Evolutionary conservation across 495 filamentous ascomycete genomes (phyloP).

Genomic region (Stereocaulon alpinum): DNA sequence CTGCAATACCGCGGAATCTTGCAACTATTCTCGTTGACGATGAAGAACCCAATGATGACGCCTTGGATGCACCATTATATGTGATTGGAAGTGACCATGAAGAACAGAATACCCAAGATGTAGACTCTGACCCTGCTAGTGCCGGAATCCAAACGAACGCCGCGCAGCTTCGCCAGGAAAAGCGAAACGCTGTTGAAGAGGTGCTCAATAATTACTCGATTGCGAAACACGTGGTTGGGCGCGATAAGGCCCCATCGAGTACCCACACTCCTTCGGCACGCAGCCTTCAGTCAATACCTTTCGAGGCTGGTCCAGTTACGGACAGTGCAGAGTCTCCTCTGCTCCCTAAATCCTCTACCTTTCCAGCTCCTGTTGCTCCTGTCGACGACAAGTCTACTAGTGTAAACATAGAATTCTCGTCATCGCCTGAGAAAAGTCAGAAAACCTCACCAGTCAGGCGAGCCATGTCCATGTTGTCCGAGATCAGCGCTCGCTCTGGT

Average conservation of each 20-base stretch:
- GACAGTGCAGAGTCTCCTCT: conserved; percentile 7
- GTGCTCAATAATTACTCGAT: not conserved
- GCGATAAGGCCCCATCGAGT: not conserved
- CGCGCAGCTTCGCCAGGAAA: not conserved
- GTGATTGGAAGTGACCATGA: not conserved
- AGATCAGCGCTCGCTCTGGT: conserved; percentile 13
- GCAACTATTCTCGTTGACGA: not conserved
- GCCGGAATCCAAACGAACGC: not conserved
- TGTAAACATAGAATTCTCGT: not conserved
- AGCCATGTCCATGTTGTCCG: conserved; percentile 18
- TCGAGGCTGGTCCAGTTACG: not conserved
- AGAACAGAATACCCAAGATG: not conserved
- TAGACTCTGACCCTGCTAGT: not conserved
- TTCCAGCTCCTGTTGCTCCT: not conserved
- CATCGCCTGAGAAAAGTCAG: not conserved
- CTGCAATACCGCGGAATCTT: not conserved
- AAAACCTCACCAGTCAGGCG: conserved; percentile 10
- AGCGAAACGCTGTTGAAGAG: not conserved
- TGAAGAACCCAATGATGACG: not conserved
- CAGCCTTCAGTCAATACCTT: conserved; percentile 8
- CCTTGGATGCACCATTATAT: not conserved
- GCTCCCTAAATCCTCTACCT: not conserved
- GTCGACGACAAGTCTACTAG: not conserved
- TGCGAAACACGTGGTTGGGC: not conserved
- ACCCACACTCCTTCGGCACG: conserved; percentile 1